Base-by-base conservation (phyloP, 2,329 filamentous ascomycete genomes). In the Colletotrichum sp. region DNA sequence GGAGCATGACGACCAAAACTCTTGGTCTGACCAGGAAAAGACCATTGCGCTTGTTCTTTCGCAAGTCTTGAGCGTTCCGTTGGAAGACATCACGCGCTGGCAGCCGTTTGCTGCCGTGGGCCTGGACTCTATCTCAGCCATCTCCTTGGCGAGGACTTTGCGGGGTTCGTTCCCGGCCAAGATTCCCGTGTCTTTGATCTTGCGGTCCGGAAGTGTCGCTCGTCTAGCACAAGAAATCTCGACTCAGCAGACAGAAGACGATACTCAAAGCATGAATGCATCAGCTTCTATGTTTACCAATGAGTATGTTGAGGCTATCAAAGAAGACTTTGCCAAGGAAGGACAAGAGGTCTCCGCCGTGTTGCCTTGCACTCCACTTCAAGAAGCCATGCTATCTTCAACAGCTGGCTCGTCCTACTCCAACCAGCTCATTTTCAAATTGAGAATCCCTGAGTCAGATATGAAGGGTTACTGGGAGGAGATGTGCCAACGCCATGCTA, bases 381-480 rank as follows among this genome's bases (percentile, higher is more conserved):
- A 98, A 82, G 94, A 98, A 85, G 94, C 93, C 1, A 98, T 98
- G 95, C 87, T 98, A 1, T 93, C 92, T 4, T 90, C 91, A 10
- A 79, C 86, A 77, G 83, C 83, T 2, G 82, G 85, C 13, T 84
- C 85, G 2, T 88, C 92, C 3, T 98, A 98, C 81, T 92, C 90
- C 80, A 98, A 98, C 81, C 91, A 90, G 64, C 91, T 95, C 72
- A 83, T 93, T 0, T 90, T 98, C 77, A 87, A 89, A 7, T 81
- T 98, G 8, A 84, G 83, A 6, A 86, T 88, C 1, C 83, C 92
- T 39, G 74, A 90, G 1, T 78, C 84, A 1, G 83, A 80, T 1
- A 86, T 98, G 65, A 87, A 87, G 78, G 52, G 80, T 0, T 90
- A 91, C 69, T 98, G 95, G 95, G 78, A 85, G 4, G 80, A 83